Evolutionary conservation across 2,329 filamentous ascomycete genomes (phyloP), one percentile per base, ranked within the genome.

Genomic region (Microsporum audouinii): DNA sequence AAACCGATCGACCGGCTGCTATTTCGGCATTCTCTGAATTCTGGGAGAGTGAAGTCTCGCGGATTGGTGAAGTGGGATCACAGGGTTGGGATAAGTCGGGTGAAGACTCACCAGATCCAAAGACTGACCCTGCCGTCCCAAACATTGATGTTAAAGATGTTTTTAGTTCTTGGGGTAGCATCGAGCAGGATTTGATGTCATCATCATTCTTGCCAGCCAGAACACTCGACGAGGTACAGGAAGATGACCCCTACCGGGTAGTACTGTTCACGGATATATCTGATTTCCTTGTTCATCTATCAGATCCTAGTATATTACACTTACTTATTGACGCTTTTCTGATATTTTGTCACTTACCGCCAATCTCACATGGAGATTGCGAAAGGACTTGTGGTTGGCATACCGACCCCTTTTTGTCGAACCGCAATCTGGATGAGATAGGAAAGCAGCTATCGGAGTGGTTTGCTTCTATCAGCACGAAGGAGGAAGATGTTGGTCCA

Each of bases 21-120:
- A 12, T 74, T 33, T 51, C 66, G n/a, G 65, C 68, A 0, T 88
- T 96, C 63, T 77, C 82, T 56, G 80, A 85, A 1, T 96, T 94
- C 65, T 97, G 94, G 94, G 90, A 96, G 62, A 88, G 85, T 61
- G 92, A 96, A 69, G 80, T 84, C 0, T 78, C 88, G 0, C 83
- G 92, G 4, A 81, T 96, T 60, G 92, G 92, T 7, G 92, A 97
- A 66, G 68, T 74, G 0, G 79, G 77, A 1, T 86, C 89, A 2
- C 78, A 79, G 63, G 90, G 91, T 0, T 96, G 91, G 91, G 69
- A 65, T 29, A 70, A 65, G 23, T 66, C 59, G 34, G 63, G 61
- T 5, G 65, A 56, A 55, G 29, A 61, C 39, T 60, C 64, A 17
- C 45, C 79, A 1, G 77, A 80, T 45, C 65, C 74, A 5, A 72